Evolutionary conservation across 768 basidiomycete genomes (phyloP), one percentile per base, ranked within the genome.

Genomic region (Auriculariales sp.): DNA sequence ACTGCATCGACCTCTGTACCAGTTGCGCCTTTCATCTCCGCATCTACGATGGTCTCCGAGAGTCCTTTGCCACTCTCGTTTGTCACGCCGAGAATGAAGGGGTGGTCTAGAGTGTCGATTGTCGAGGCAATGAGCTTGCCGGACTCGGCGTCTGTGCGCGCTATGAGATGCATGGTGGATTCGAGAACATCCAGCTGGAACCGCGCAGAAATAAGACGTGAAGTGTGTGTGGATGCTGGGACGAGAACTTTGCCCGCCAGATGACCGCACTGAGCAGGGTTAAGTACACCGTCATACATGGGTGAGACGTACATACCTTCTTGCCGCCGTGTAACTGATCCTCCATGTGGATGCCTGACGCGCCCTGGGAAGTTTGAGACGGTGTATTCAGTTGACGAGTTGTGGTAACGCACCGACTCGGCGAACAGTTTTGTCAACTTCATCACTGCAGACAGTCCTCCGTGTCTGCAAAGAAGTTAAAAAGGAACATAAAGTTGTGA

Each of bases 281-380:
- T 53, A 52, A n/a, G 28, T 48, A 44, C 52, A n/a, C n/a, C n/a
- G n/a, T n/a, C 45, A 25, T n/a, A 31, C 6, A 29, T 25, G 2
- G 28, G 28, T 28, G 25, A 11, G 2, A 33, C 15, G 29, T 15
- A 45, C 62, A 29, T 47, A 77, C 80, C 68, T 95, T 93, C 69
- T 95, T 95, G 25, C 88, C 88, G 28, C 93, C 93, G 54, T 93
- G 88, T 5, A 94, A 71, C 61, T 94, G 90, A 64, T 97, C 93
- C 62, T 97, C 93, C 19, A 95, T 64, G 63, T 97, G 93, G 46
- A 97, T 84, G 14, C 75, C 93, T 7, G 92, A 76, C 12, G 88
- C 86, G 24, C 93, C 92, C 76, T 85, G 54, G 5, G n/a, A 25
- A 19, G 19, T 15, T 7, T 44, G n/a, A 32, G 14, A 15, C 14